phyloP scores from a whole-genome alignment of 2,329 filamentous ascomycete species.

The Knoxdaviesia capensis region DNA sequence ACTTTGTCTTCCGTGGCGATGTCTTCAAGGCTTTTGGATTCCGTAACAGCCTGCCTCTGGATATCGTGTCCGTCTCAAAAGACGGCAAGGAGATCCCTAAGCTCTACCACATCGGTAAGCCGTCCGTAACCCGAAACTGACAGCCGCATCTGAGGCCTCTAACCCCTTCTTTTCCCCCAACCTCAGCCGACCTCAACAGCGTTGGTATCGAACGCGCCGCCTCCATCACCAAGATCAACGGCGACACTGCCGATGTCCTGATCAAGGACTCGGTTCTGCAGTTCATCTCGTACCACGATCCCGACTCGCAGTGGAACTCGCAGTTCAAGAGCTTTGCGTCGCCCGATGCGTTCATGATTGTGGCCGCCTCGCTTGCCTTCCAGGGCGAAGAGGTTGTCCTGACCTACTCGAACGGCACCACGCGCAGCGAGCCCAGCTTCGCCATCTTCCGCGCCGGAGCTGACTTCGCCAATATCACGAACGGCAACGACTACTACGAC shows the following conservation, averaged over 20 bases:
- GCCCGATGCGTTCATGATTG: constrained; percentile 7
- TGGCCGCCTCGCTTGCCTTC: constrained; percentile 12
- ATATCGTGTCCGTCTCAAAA: constrained; percentile 36
- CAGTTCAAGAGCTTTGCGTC: constrained; percentile 13
- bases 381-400: constrained; percentile 14
- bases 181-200: constrained; percentile 3
- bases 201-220: constrained; percentile 4
- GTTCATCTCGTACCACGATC: constrained; percentile 8
- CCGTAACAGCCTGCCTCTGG: constrained; percentile 13
- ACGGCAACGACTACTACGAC: constrained; percentile 16
- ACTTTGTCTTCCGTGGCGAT: constrained; percentile 37
- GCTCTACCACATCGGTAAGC: constrained; percentile 28
- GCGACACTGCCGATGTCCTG: constrained; percentile 7
- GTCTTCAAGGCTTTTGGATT: constrained; percentile 29
- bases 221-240: constrained; percentile 11
- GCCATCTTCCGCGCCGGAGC: constrained; percentile 8
- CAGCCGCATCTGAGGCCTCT: too few species aligned
- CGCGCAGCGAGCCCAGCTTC: constrained; percentile 11
- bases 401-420: constrained; percentile 17
- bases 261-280: constrained; percentile 7
- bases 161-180: constrained; percentile 5
- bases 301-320: constrained; percentile 15
- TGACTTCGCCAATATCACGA: constrained; percentile 12
- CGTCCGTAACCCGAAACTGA: too few species aligned
- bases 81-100: constrained; percentile 39